Evolutionary conservation across 352 stramenopile genomes (phyloP).

Genomic region (Phytophthora vignae): DNA sequence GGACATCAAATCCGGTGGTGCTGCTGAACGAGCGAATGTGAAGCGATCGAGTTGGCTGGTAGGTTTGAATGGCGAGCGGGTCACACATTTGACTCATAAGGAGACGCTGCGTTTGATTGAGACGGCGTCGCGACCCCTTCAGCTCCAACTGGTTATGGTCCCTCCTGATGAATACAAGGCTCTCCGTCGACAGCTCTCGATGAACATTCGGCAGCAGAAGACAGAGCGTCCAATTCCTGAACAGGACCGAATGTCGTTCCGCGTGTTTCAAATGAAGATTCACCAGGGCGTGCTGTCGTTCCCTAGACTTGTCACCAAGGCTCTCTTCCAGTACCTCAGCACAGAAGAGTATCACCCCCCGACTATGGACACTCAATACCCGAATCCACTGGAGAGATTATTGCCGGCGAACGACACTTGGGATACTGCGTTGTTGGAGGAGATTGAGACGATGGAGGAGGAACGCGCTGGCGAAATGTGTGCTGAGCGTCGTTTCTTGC

Average conservation of each 20-base stretch:
- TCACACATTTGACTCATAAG: conserved; percentile 88
- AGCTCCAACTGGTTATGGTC: conserved; percentile 78
- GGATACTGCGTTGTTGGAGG: conserved; percentile 62
- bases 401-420: conserved; percentile 58
- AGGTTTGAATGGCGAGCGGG: conserved; percentile 72
- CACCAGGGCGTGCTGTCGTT: conserved; percentile 82
- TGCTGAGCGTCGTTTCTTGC: conserved; percentile 76
- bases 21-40: conserved; percentile 78
- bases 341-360: conserved; percentile 70
- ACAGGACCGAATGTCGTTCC: conserved; percentile 88
- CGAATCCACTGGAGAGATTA: conserved; percentile 64
- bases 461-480: conserved; percentile 76
- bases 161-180: conserved; percentile 78
- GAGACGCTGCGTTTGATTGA: conserved; percentile 89
- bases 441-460: conserved; percentile 70
- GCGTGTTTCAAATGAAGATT: conserved; percentile 87
- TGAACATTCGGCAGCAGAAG: conserved; percentile 89
- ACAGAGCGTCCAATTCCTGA: conserved; percentile 83
- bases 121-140: conserved; percentile 69
- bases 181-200: conserved; percentile 77
- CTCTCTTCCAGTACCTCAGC: conserved; percentile 82
- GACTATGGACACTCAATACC: conserved; percentile 54
- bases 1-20: conserved; percentile 85
- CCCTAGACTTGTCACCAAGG: conserved; percentile 66
- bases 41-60: conserved; percentile 88